Base-by-base conservation (phyloP, 176 grass and related monocot species). In the Bolboschoenus planiculmis region DNA sequence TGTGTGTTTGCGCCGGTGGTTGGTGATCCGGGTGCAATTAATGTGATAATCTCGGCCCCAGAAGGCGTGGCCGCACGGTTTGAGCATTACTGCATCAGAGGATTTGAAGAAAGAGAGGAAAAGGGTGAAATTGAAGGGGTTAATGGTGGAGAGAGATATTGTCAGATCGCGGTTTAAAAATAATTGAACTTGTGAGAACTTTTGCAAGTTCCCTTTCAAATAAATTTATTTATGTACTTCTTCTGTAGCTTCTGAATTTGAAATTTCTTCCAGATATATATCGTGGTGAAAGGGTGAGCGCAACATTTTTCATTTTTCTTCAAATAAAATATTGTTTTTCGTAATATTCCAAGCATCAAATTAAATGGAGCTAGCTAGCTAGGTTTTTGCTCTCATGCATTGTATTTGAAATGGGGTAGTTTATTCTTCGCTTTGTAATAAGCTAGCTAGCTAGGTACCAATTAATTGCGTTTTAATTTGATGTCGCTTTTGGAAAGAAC, bases 1-100 rank as follows among this genome's bases (percentile, higher is more conserved):
- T 98, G 96, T 73, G 85, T 98, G 16, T 98, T 98, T 85, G 51
- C 89, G 2, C 96, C 96, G 0, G 92, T 98, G 3, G 7, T 84
- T 4, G 90, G 89, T 35, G 92, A 98, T 57, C 81, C 81, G 6
- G 42, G 89, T n/a, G 90, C 67, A 23, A 85, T 89, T 86, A 95
- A 86, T 34, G 86, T 98, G 62, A 87, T 95, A 1, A 77, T 98
- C 11, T 98, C 96, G 5, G 84, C 95, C 10, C 96, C 96, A 8
- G 85, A 95, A 85, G 70, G 81, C 11, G 84, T 73, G 20, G 84
- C 84, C 14, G 87, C 91, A 0, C 57, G 57, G 46, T 98, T 98
- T 59, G 82, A 91, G 55, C 92, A 88, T 4, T 87, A 51, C 31
- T 95, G 96, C 86, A 44, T 82, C 26, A 82, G 60, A 64, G 79